These are phyloP conservation scores for Kwoniella botswanensis DNA, from an alignment of 768 basidiomycete species.

Conservation along the genomic window DNA sequence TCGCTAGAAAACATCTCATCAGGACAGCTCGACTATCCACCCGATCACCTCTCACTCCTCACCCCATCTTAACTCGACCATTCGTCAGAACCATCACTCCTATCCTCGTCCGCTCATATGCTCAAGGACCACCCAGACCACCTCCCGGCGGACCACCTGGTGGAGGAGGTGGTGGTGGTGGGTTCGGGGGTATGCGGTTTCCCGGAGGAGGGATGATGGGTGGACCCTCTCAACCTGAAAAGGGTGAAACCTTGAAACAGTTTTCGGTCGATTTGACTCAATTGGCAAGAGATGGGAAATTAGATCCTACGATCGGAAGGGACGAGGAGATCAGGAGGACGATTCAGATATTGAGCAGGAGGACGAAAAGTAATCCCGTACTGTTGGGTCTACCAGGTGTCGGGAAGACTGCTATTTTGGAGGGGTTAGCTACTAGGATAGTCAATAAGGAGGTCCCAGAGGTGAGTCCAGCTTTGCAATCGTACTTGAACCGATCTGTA, in stretches of 20 bases:
- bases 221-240: conserved; percentile 59
- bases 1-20: conserved; percentile 37
- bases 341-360: conserved; percentile 83
- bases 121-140: conserved; percentile 35
- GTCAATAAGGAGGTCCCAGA: conserved; percentile 89
- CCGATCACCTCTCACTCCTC: conserved; percentile 1
- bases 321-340: conserved; percentile 79
- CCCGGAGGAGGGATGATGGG: conserved; percentile 45
- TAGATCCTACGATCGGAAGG: conserved; percentile 84
- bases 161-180: conserved; percentile 27
- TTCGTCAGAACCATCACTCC: conserved; percentile 5
- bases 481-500: background rate
- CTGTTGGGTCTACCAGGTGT: conserved; percentile 77
- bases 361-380: conserved; percentile 92
- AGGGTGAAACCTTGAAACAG: conserved; percentile 86
- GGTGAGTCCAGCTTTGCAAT: conserved; percentile 60
- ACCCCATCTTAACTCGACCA: conserved; percentile 4
- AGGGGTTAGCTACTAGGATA: conserved; percentile 85
- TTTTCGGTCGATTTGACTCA: conserved; percentile 83
- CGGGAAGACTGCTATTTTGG: conserved; percentile 89
- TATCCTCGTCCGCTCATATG: conserved; percentile 26
- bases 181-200: conserved; percentile 49
- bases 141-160: conserved; percentile 29
- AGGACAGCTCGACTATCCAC: conserved; percentile 29
- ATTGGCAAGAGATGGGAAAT: conserved; percentile 78